Base-by-base conservation (phyloP, 208 protist species). In the Balamuthia mandrillaris region DNA sequence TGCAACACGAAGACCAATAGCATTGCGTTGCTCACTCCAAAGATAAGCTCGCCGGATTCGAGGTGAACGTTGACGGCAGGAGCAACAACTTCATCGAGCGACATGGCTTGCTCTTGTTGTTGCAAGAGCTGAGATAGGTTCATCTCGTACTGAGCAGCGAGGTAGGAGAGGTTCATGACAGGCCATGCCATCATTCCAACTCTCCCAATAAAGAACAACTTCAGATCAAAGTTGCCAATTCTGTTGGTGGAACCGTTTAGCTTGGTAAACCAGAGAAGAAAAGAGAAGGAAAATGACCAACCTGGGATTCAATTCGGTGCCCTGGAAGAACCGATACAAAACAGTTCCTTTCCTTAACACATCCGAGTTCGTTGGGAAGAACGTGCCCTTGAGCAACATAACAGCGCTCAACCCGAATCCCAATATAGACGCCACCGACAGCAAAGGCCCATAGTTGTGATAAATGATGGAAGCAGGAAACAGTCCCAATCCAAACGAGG, bases 161-260 rank as follows among this genome's bases (percentile, higher is more conserved):
- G 94, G 81, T 96, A 95, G 37, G 93, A 92, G 86, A 97, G 94
- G 88, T 97, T 96, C 3, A 98, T 66, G 0, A 98, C 45, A 72
- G 92, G 93, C 97, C 97, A 99, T 7, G 93, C 94, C 85, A 98
- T 97, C n/a, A 98, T 90, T 61, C 96, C 97, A 31, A 96, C 96
- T 39, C 97, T 95, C 21, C 96, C 92, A 88, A 98, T 95, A 85
- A 92, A 97, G 92, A 98, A 97, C 31, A 97, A 90, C 90, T 99
- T 99, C 85, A 98, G 92, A 88, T 99, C 97, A 44, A 98, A 95
- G 27, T 88, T 86, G 39, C 85, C 88, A 16, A 96, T 89, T 60
- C 96, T n/a, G n/a, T n/a, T n/a, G n/a, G n/a, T n/a, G n/a, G n/a
- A n/a, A n/a, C n/a, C n/a, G n/a, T n/a, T n/a, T n/a, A n/a, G n/a